Percentiles rank a stretch among this genome's conserved stretches.
These are phyloP conservation scores for Taiwanofungus camphoratus DNA, from an alignment of 1,284 basidiomycete species.

Conservation along the genomic window DNA sequence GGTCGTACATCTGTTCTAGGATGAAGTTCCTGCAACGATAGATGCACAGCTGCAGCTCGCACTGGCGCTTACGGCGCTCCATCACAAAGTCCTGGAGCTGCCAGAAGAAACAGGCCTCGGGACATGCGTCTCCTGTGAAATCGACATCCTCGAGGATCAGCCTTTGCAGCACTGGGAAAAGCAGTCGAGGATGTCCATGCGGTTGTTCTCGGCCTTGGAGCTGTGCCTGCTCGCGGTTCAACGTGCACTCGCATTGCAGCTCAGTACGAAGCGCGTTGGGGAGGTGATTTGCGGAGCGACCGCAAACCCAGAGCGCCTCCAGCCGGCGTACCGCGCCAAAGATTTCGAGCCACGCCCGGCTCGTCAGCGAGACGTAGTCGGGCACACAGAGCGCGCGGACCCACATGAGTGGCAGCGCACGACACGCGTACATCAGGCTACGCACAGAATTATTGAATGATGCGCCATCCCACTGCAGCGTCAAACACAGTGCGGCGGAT, in stretches of 20 bases:
- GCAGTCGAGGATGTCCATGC: neutral
- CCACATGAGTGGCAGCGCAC: slow-evolving; percentile 3
- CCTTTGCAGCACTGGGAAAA: slow-evolving; percentile 7
- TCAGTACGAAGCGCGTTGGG: slow-evolving; percentile 6
- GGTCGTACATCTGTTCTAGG: slow-evolving; percentile 7
- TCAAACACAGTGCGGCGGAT: neutral
- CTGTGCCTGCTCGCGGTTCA: neutral
- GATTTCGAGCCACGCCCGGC: slow-evolving; percentile 6
- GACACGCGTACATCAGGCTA: slow-evolving; percentile 1
- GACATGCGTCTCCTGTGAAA: slow-evolving; percentile 2
- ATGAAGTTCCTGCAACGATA: slow-evolving; percentile 8
- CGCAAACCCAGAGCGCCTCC: slow-evolving; percentile 5
- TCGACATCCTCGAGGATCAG: slow-evolving; percentile 10
- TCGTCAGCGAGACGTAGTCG: slow-evolving; percentile 3
- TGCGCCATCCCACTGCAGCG: slow-evolving; percentile 1
- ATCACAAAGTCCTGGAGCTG: slow-evolving; percentile 7
- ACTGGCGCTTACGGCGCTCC: slow-evolving; percentile 1
- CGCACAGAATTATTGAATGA: neutral
- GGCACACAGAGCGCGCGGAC: slow-evolving; percentile 6
- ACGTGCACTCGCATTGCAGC: neutral
- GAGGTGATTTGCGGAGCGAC: slow-evolving; percentile 4
- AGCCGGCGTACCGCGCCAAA: slow-evolving; percentile 2
- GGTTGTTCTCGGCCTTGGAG: neutral
- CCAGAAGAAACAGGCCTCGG: slow-evolving; percentile 7
- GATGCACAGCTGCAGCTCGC: slow-evolving; percentile 2